Base-by-base conservation (phyloP, 169 alveolate genomes). In the Eimeria falciformis region DNA sequence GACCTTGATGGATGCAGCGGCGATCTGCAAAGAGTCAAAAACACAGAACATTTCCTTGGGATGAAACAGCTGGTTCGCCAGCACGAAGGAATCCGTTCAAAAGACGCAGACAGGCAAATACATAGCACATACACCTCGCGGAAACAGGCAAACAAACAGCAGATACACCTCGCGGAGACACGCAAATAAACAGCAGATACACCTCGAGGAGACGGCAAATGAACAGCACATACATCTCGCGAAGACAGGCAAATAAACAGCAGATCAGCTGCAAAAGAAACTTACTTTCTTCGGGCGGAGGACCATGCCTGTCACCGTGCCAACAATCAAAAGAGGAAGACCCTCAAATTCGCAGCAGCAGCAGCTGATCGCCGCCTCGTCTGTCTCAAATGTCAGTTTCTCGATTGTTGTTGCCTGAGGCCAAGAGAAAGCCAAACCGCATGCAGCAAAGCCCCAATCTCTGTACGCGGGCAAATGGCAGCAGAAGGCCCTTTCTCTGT, bases 291-390 rank as follows among this genome's bases (percentile, higher is more conserved):
- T 75, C 33, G 94, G 92, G 29, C 90, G 73, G 50, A 95, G 93
- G 75, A 93, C 94, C 96, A 96, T 94, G 87, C 97, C 98, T 88
- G 96, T 93, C 5, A 97, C 99, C 2, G 99, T 97, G 46, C 99
- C 99, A 0, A 98, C 97, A 27, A 98, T 96, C 55, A 98, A 91
- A 81, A 95, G 96, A 21, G 97, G 96, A 56, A 97, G 95, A 33
- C 96, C 98, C 81, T 97, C 99, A 95, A 97, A 95, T 77, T 97
- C 95, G 65, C 97, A 93, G 86, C 96, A 94, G 93, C 98, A 96
- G 50, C 98, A 96, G 23, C 98, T 95, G 58, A 98, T 94, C 9
- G 99, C 99, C 21, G 98, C 99, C 93, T 99, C 99, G 92, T 98
- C 98, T 82, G 97, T 95, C 58, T 97, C 99, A 75, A 99, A 96